Percentiles rank a stretch among this genome's conserved stretches.
Conservation (phyloP, 2,329 filamentous ascomycete species). For the Colletotrichum spinosum region DNA sequence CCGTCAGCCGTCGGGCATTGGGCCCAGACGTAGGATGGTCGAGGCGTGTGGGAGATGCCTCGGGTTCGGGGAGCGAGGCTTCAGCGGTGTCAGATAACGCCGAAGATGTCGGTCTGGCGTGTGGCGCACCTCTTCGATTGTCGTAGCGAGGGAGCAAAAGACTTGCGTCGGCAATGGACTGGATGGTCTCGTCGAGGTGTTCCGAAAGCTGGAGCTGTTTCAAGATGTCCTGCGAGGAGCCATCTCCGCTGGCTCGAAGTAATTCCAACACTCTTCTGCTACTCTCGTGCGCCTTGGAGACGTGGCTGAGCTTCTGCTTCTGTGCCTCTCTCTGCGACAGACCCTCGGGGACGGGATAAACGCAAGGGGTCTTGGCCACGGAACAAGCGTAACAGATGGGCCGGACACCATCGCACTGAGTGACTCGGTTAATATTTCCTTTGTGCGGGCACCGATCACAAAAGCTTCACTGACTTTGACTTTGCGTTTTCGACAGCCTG, state of each 20-base stretch:
- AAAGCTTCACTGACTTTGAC: slow-evolving; percentile 10
- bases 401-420: slow-evolving; percentile 16
- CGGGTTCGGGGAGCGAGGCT: neutral
- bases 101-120: neutral
- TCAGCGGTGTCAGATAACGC: too few species aligned
- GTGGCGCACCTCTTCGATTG: neutral
- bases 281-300: slow-evolving; percentile 22
- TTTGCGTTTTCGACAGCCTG: slow-evolving; percentile 22
- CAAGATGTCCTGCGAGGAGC: slow-evolving; percentile 14
- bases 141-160: neutral
- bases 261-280: slow-evolving; percentile 17
- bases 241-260: slow-evolving; percentile 9
- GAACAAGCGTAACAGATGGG: slow-evolving; percentile 15
- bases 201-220: slow-evolving; percentile 9
- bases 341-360: slow-evolving; percentile 26
- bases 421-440: neutral
- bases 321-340: slow-evolving; percentile 19
- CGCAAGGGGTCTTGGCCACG: neutral
- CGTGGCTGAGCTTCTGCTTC: slow-evolving; percentile 15
- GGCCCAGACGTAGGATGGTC: too few species aligned
- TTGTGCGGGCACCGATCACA: neutral
- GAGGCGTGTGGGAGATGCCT: neutral
- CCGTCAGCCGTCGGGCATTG: neutral
- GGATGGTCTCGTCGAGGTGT: slow-evolving; percentile 13
- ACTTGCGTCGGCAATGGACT: slow-evolving; percentile 20